phyloP scores from a whole-genome alignment of 1,284 basidiomycete species.

The Ustilago esculenta region DNA sequence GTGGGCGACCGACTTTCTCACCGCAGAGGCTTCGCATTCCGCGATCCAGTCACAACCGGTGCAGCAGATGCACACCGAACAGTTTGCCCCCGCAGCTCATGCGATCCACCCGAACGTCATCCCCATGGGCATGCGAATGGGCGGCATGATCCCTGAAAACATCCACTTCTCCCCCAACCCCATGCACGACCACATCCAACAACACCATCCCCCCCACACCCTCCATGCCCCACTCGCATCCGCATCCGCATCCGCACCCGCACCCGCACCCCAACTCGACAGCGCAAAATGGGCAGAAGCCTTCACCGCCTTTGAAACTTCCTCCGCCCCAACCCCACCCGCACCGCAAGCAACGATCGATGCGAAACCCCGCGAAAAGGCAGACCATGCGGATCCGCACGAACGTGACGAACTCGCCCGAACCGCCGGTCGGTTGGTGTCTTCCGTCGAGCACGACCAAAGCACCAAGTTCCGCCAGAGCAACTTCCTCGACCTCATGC shows the following conservation, averaged over 20 bases:
- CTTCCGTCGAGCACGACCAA: conserved; percentile 70
- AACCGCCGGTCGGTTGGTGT: conserved; percentile 67
- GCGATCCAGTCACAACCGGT: conserved; percentile 3
- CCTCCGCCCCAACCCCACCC: conserved; percentile 14
- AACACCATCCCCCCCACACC: conserved; percentile 7
- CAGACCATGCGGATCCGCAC: conserved; percentile 33
- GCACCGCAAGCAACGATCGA: conserved; percentile 3
- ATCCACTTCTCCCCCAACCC: conserved; percentile 20
- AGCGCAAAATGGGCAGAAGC: conserved; percentile 60
- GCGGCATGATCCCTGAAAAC: conserved; percentile 5
- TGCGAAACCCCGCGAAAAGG: conserved; percentile 10
- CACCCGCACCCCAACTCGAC: conserved; percentile 29
- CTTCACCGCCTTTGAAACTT: conserved; percentile 53
- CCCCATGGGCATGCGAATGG: conserved; percentile 29
- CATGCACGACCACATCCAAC: conserved; percentile 21
- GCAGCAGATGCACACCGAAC: conserved; percentile 25
- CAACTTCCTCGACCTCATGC: conserved; percentile 86
- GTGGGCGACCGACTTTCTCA: conserved; percentile 56
- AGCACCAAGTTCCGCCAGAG: conserved; percentile 90
- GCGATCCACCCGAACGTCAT: conserved; percentile 32
- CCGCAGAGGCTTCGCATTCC: conserved; percentile 20
- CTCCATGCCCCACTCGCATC: conserved; percentile 18
- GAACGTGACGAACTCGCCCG: conserved; percentile 66
- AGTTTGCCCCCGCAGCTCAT: conserved; percentile 11
- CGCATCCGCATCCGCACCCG: too few relatives aligned